Evolutionary conservation across 2,329 filamentous ascomycete species (phyloP).

Genomic region (Mycosphaerella sp.): DNA sequence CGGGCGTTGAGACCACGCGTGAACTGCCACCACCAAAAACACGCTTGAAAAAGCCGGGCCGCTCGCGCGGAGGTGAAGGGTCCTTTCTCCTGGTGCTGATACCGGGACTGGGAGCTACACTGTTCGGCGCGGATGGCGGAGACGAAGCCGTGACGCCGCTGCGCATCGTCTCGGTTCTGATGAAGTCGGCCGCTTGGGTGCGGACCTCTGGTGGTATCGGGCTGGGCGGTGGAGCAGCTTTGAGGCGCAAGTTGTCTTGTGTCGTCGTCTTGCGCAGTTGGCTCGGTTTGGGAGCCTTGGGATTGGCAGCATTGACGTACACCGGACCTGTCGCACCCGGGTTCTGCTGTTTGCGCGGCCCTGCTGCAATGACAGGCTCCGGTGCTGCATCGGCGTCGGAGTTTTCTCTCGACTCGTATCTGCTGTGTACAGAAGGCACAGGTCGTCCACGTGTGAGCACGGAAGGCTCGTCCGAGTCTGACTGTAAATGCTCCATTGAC

Average conservation of each 20-base stretch:
- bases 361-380: constrained; percentile 74
- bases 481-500: constrained; percentile 64
- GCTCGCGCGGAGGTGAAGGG: constrained; percentile 39
- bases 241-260: constrained; percentile 28
- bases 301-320: constrained; percentile 27
- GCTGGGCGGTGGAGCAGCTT: constrained; percentile 17
- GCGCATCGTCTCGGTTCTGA: constrained; percentile 41
- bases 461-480: constrained; percentile 37
- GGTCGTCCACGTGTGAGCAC: constrained; percentile 41
- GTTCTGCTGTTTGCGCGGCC: constrained; percentile 55
- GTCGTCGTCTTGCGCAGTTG: constrained; percentile 30
- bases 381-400: constrained; percentile 66
- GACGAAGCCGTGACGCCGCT: constrained; percentile 32
- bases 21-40: constrained; percentile 59
- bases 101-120: constrained; percentile 46
- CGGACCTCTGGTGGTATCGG: constrained; percentile 38
- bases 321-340: constrained; percentile 33
- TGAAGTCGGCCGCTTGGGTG: constrained; percentile 44
- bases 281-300: constrained; percentile 19
- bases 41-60: constrained; percentile 83
- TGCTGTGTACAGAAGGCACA: constrained; percentile 41
- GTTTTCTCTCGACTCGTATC: constrained; percentile 40
- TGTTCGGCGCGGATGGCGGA: constrained; percentile 43
- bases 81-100: constrained; percentile 34
- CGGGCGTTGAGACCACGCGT: constrained; percentile 22